phyloP scores from a whole-genome alignment of 2,329 filamentous ascomycete species.

The Exophiala aquamarina region DNA sequence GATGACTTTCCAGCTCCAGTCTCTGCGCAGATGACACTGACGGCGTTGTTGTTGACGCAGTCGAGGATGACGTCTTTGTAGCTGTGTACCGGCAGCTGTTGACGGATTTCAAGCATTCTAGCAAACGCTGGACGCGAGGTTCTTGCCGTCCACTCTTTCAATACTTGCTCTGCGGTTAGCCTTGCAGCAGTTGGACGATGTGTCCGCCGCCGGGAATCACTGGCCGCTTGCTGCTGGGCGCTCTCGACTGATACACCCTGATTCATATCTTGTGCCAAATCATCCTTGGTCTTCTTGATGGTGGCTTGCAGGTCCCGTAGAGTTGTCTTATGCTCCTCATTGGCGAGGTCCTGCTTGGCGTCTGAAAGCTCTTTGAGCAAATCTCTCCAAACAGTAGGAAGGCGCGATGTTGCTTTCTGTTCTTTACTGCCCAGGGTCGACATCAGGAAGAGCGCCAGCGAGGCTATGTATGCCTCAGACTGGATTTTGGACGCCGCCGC shows the following conservation, averaged over 20 bases:
- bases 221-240: no score
- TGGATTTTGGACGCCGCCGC: constrained; percentile 75
- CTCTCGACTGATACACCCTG: not conserved
- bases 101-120: constrained; percentile 74
- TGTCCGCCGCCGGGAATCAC: constrained; percentile 7
- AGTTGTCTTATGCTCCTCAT: constrained; percentile 67
- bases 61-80: constrained; percentile 77
- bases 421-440: constrained; percentile 78
- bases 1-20: constrained; percentile 98
- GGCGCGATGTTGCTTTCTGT: constrained; percentile 76
- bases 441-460: constrained; percentile 75
- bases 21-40: constrained; percentile 93
- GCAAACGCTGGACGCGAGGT: constrained; percentile 54
- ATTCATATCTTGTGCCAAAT: constrained; percentile 61
- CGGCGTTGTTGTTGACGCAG: constrained; percentile 75
- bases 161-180: constrained; percentile 14
- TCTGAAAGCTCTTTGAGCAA: constrained; percentile 78
- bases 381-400: constrained; percentile 80
- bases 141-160: constrained; percentile 19
- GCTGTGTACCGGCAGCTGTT: constrained; percentile 84
- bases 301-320: constrained; percentile 62
- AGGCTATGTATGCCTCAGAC: constrained; percentile 84
- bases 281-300: constrained; percentile 37
- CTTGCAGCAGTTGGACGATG: constrained; percentile 1
- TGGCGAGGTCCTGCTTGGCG: constrained; percentile 66